A percentile compares a stretch with the other conserved stretches of the same genome.
These are phyloP conservation scores for Geotrichum carabidarum DNA, from an alignment of 1,139 yeast species.

Conservation along the genomic window DNA sequence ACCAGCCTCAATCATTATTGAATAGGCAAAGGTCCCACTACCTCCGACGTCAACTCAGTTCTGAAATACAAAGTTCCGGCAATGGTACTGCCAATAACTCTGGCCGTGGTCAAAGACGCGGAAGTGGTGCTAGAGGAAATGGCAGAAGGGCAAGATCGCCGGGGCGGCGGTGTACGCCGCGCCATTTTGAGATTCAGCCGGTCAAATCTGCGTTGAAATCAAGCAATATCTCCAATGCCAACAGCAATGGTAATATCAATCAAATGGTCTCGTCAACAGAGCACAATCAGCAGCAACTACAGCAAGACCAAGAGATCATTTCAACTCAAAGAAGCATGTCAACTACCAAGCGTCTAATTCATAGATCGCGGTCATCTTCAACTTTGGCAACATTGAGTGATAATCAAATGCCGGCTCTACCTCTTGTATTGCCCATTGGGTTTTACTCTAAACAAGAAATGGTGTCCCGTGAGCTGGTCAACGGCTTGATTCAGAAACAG, in stretches of 20 bases:
- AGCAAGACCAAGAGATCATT: neutral
- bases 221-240: no score
- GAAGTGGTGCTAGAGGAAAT: neutral
- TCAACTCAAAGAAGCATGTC: neutral
- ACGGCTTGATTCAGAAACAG: neutral
- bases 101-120: neutral
- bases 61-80: neutral
- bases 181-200: conserved; percentile 4
- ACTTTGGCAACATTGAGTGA: no score
- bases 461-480: conserved; percentile 1
- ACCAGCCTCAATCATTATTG: neutral
- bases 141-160: conserved; percentile 3
- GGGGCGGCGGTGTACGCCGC: conserved; percentile 7
- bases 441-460: conserved; percentile 13
- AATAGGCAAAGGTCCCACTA: neutral
- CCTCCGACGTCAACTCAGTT: neutral
- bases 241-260: neutral
- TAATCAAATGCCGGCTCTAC: no score
- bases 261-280: neutral
- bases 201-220: conserved; percentile 6
- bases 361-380: no score
- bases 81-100: no score
- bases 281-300: neutral
- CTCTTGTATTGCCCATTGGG: neutral
- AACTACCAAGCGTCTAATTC: neutral